A percentile compares a stretch with the other conserved stretches of the same genome.
Evolutionary conservation across 805 yeast genomes (phyloP).

Genomic region (Saccharomycopsis malanga): DNA sequence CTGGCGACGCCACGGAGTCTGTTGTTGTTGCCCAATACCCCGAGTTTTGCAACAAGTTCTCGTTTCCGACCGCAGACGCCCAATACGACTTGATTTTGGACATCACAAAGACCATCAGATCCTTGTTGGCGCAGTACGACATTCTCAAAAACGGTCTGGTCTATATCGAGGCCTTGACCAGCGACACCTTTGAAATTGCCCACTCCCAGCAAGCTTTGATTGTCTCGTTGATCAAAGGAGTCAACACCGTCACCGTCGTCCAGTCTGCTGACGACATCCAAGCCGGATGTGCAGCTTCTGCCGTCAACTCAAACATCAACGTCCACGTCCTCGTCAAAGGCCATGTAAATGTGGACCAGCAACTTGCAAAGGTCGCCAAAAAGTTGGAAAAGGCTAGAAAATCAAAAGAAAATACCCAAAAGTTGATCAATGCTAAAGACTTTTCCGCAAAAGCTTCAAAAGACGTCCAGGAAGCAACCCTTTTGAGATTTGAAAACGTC

Average conservation of each 20-base stretch:
- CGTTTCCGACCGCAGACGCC: constrained; percentile 55
- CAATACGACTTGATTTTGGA: constrained; percentile 82
- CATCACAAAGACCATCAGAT: constrained; percentile 85
- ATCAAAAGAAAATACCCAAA: constrained; percentile 54
- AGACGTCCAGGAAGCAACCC: constrained; percentile 73
- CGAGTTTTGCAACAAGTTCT: constrained; percentile 48
- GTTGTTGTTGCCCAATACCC: constrained; percentile 82
- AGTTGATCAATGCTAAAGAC: constrained; percentile 52
- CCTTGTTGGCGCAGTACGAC: constrained; percentile 82
- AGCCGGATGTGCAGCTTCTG: constrained; percentile 80
- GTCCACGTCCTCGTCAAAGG: constrained; percentile 94
- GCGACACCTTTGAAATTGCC: constrained; percentile 45
- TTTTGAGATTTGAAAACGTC: constrained; percentile 57
- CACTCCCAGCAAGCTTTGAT: constrained; percentile 75
- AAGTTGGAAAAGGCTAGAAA: constrained; percentile 62
- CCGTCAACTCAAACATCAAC: constrained; percentile 72
- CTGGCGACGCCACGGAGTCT: constrained; percentile 58
- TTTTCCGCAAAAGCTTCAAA: constrained; percentile 80
- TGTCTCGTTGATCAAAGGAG: constrained; percentile 86
- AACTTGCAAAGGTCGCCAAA: constrained; percentile 73
- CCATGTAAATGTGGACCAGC: constrained; percentile 86
- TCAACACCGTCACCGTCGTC: constrained; percentile 65
- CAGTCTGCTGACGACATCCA: constrained; percentile 54
- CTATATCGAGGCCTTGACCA: constrained; percentile 62
- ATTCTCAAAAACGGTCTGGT: constrained; percentile 85